phyloP scores from a whole-genome alignment of 2,329 filamentous ascomycete species.

The Coleophoma cylindrospora region DNA sequence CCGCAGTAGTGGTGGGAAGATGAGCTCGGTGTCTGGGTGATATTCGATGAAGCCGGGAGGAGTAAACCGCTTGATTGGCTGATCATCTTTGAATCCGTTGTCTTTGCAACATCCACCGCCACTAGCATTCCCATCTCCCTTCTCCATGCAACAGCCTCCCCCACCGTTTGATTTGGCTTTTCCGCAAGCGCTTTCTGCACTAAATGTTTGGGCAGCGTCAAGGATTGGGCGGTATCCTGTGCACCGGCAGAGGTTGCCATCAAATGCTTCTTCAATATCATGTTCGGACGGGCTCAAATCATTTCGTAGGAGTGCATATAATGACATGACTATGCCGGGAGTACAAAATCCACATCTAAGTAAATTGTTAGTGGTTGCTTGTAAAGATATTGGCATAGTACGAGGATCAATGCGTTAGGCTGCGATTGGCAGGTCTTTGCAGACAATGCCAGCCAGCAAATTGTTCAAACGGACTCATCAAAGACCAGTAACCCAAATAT shows the following conservation, averaged over 20 bases:
- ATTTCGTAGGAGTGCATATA: slow-evolving; percentile 90
- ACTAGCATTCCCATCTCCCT: slow-evolving; percentile 37
- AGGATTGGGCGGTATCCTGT: slow-evolving; percentile 93
- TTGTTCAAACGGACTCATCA: no score
- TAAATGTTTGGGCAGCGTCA: slow-evolving; percentile 90
- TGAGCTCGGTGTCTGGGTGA: slow-evolving; percentile 87
- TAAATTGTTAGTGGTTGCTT: no score
- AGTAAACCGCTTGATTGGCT: slow-evolving; percentile 65
- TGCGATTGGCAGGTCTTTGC: no score
- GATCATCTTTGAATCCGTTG: slow-evolving; percentile 41
- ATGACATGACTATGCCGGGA: slow-evolving; percentile 94
- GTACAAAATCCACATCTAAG: slow-evolving; percentile 77
- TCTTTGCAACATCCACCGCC: slow-evolving; percentile 65
- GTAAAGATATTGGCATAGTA: no score
- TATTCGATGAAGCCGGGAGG: slow-evolving; percentile 92
- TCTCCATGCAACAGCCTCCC: slow-evolving; percentile 69
- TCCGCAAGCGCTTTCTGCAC: slow-evolving; percentile 39
- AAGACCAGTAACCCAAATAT: no score
- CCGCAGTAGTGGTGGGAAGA: slow-evolving; percentile 82
- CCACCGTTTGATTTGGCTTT: slow-evolving; percentile 45
- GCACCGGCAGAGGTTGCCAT: slow-evolving; percentile 92
- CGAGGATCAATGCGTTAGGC: no score
- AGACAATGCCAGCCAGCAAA: no score
- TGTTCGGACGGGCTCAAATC: slow-evolving; percentile 71
- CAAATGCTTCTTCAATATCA: slow-evolving; percentile 92